Evolutionary conservation across 2,329 filamentous ascomycete genomes (phyloP), one percentile per base, ranked within the genome.

Genomic region (Trichoderma aggressivum): DNA sequence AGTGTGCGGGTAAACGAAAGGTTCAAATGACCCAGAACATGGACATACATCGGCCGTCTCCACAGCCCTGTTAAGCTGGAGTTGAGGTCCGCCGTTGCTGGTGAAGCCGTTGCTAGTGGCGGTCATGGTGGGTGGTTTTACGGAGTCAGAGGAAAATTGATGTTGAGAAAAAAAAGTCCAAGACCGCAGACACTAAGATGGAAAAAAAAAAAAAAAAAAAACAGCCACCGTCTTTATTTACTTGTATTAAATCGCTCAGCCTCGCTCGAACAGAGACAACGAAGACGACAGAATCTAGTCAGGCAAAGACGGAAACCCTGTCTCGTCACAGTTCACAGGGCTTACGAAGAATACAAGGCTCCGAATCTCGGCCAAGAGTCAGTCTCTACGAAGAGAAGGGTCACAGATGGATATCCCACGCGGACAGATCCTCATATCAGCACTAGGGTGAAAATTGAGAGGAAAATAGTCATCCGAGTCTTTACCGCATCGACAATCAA

Each of bases 21-120:
- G 56, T 5, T 5, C 18, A 50, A 47, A 18, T 12, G 39, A 21
- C 59, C 39, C 7, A 69, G 6, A 34, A 34, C 56, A 62, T 58
- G n/a, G 11, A 60, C 68, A 10, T 59, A 70, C 68, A 70, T 70
- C 68, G 21, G 78, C 72, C 24, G 80, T 74, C 70, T 80, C 79
- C 63, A 75, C 78, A 73, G 79, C 79, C 75, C 79, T 77, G 73
- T 75, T 74, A 24, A 80, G 75, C 70, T 74, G 68, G 65, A 74
- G 74, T 62, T 47, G 43, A 53, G 75, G 73, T 71, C 73, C 75
- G 56, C 71, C 74, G 26, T 75, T 76, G 11, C 39, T 68, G 75
- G 76, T 70, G 75, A 36, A 16, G 18, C 39, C 63, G 26, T 70
- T 70, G 72, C 55, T 70, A 59, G 68, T 65, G n/a, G 66, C 60